phyloP scores from a whole-genome alignment of 768 basidiomycete species.

The Mycena leptocephala region DNA sequence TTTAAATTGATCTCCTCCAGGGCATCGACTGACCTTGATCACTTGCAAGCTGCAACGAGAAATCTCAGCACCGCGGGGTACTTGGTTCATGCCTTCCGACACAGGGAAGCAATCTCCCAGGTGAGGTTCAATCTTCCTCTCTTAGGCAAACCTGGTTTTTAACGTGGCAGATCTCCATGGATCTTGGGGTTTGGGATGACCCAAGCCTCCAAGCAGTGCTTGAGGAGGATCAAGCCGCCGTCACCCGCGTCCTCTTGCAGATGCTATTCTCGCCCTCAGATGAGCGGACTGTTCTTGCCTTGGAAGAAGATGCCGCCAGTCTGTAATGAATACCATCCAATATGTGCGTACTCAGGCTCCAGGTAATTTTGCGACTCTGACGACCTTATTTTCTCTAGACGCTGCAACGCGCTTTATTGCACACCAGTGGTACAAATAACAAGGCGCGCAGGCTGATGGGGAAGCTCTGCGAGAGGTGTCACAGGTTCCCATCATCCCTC shows the following conservation, averaged over 20 bases:
- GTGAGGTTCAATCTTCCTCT: background rate
- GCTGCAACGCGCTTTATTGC: constrained; percentile 13
- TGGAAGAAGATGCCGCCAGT: constrained; percentile 32
- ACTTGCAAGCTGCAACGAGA: background rate
- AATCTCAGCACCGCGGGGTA: background rate
- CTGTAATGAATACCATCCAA: constrained; percentile 32
- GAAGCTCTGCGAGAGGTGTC: constrained; percentile 15
- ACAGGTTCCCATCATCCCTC: constrained; percentile 26
- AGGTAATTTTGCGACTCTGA: background rate
- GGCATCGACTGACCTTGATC: background rate
- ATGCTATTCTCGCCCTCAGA: constrained; percentile 26
- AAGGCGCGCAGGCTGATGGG: constrained; percentile 18
- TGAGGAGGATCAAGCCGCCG: constrained; percentile 9
- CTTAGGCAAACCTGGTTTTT: no score
- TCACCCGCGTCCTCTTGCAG: background rate
- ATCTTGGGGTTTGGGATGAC: background rate
- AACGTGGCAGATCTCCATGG: background rate
- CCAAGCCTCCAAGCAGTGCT: constrained; percentile 15
- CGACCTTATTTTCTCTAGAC: background rate
- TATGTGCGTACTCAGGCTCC: constrained; percentile 11
- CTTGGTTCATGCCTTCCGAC: background rate
- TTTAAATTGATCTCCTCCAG: background rate
- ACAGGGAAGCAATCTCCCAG: background rate
- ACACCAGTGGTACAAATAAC: constrained; percentile 8
- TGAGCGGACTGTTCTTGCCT: constrained; percentile 22